These are phyloP conservation scores for Populus ilicifolia DNA, from an alignment of 345 rosid species.

Conservation along the genomic window DNA sequence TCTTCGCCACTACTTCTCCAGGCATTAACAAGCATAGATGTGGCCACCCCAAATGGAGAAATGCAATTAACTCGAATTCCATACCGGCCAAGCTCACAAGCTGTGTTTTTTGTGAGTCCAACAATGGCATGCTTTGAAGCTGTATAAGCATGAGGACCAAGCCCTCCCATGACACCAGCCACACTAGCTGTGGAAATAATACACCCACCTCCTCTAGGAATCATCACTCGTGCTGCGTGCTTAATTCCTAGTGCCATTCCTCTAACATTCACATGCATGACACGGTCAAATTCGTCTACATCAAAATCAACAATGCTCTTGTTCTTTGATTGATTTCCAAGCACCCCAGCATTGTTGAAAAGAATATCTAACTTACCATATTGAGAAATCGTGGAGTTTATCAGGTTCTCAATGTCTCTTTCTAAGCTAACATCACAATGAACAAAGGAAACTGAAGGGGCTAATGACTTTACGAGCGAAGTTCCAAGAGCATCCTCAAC, in stretches of 20 bases:
- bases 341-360: constrained; percentile 82
- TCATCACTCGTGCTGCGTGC: constrained; percentile 80
- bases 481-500: constrained; percentile 50
- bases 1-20: constrained; percentile 41
- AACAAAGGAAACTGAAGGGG: constrained; percentile 48
- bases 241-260: constrained; percentile 71
- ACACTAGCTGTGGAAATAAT: constrained; percentile 76
- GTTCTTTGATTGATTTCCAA: constrained; percentile 57
- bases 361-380: constrained; percentile 56
- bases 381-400: constrained; percentile 46
- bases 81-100: constrained; percentile 65
- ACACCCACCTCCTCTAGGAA: constrained; percentile 51
- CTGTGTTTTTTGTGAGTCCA: constrained; percentile 74
- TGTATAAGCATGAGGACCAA: constrained; percentile 85
- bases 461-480: constrained; percentile 40
- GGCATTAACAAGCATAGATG: constrained; percentile 65
- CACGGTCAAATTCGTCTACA: constrained; percentile 54
- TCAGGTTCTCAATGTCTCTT: constrained; percentile 52
- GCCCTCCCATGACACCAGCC: constrained; percentile 78
- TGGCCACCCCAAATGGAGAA: constrained; percentile 86
- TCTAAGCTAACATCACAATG: constrained; percentile 68
- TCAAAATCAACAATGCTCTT: constrained; percentile 70
- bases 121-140: constrained; percentile 86
- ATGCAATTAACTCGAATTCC: constrained; percentile 85
- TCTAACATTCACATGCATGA: constrained; percentile 67